A percentile compares a stretch with the other conserved stretches of the same genome.
phyloP scores from a whole-genome alignment of 208 protist genomes.

The Acanthamoeba comandoni region DNA sequence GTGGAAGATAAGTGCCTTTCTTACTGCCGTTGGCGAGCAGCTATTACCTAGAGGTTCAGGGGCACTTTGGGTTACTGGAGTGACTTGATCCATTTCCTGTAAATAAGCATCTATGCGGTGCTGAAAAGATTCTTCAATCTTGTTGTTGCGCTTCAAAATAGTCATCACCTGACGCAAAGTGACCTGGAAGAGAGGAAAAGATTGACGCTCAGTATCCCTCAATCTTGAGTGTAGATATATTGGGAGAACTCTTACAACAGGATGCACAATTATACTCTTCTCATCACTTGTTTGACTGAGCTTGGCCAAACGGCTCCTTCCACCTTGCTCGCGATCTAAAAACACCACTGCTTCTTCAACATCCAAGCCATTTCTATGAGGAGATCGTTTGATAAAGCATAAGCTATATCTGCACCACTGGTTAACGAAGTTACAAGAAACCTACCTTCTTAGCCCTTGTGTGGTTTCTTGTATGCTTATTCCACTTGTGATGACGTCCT shows the following conservation, averaged over 20 bases:
- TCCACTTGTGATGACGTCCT: slow-evolving; percentile 96
- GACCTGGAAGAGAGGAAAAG: not conserved
- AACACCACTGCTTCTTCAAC: slow-evolving; percentile 94
- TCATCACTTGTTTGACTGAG: slow-evolving; percentile 68
- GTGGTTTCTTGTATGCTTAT: slow-evolving; percentile 95
- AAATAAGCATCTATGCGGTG: slow-evolving; percentile 51
- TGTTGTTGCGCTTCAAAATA: slow-evolving; percentile 55
- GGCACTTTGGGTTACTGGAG: not conserved
- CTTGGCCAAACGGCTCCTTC: slow-evolving; percentile 89
- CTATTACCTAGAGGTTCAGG: not conserved
- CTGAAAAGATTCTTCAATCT: slow-evolving; percentile 46
- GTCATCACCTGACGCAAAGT: slow-evolving; percentile 35
- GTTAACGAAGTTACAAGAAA: too few relatives aligned
- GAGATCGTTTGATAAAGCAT: not conserved
- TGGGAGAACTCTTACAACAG: too few relatives aligned
- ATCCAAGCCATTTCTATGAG: slow-evolving; percentile 89
- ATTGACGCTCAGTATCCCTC: too few relatives aligned
- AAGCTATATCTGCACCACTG: not conserved
- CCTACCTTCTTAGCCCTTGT: slow-evolving; percentile 84
- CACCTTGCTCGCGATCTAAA: slow-evolving; percentile 96
- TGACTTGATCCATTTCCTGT: slow-evolving; percentile 31
- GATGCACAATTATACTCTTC: too few relatives aligned
- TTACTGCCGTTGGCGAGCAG: too few relatives aligned
- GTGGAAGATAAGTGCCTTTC: too few relatives aligned
- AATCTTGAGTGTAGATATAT: too few relatives aligned